Evolutionary conservation across 106 monocot species (phyloP).

Genomic region (Dioscorea alata): DNA sequence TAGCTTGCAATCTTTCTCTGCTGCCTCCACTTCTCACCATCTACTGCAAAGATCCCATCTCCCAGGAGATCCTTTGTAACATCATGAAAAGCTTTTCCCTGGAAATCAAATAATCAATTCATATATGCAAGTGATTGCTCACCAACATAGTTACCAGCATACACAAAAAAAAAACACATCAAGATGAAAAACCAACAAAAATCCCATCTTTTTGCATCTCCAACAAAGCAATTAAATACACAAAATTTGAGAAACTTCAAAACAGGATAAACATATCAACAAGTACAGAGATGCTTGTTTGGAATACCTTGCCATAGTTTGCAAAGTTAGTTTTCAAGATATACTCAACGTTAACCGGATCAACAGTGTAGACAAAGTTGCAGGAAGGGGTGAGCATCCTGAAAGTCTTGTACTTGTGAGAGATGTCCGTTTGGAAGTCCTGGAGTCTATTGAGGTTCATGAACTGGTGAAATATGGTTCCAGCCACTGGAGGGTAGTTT

Average conservation of each 20-base stretch:
- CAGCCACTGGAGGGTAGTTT: conserved; percentile 36
- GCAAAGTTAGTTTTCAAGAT: conserved; percentile 57
- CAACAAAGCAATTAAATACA: too few relatives aligned
- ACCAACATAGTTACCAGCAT: neutral
- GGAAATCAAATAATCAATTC: neutral
- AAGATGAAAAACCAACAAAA: too few relatives aligned
- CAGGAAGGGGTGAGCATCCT: conserved; percentile 44
- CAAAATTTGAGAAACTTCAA: too few relatives aligned
- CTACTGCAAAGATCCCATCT: conserved; percentile 51
- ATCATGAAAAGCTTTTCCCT: conserved; percentile 23
- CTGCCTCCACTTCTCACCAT: conserved; percentile 49
- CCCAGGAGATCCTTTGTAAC: conserved; percentile 29
- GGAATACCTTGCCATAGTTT: conserved; percentile 54
- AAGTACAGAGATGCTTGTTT: too few relatives aligned
- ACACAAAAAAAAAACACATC: too few relatives aligned
- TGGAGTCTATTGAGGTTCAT: conserved; percentile 22
- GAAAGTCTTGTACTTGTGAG: conserved; percentile 32
- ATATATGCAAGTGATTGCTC: neutral
- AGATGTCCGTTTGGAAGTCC: conserved; percentile 28
- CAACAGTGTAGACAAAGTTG: conserved; percentile 46
- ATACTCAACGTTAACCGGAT: conserved; percentile 55
- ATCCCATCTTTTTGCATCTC: too few relatives aligned
- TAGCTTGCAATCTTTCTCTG: conserved; percentile 48
- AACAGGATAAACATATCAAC: neutral
- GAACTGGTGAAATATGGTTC: conserved; percentile 31